phyloP scores from a whole-genome alignment of 2,329 filamentous ascomycete species.

The Aspergillus pseudoterreus region DNA sequence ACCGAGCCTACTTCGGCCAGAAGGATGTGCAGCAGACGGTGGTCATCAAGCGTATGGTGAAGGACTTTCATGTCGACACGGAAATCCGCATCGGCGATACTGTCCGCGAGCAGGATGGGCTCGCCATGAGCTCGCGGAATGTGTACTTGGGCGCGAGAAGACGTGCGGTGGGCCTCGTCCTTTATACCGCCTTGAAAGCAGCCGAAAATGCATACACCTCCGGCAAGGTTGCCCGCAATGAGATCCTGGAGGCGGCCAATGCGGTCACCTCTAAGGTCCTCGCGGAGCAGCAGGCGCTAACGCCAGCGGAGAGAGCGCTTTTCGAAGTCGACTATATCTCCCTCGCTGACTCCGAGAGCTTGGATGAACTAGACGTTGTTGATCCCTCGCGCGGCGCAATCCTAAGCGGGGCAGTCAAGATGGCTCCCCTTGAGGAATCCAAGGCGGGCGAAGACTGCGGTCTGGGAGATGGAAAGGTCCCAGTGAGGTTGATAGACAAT shows the following conservation, averaged over 20 bases:
- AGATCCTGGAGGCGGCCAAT: conserved; percentile 70
- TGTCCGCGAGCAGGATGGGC: conserved; percentile 70
- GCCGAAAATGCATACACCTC: conserved; percentile 65
- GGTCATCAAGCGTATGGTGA: conserved; percentile 79
- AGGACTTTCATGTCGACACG: conserved; percentile 78
- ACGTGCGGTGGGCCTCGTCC: conserved; percentile 66
- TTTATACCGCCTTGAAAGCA: conserved; percentile 65
- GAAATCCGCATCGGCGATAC: conserved; percentile 73
- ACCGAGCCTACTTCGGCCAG: conserved; percentile 88
- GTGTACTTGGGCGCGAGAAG: conserved; percentile 81
- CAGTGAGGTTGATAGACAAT: conserved; percentile 91
- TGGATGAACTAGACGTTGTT: conserved; percentile 72
- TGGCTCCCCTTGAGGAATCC: conserved; percentile 73
- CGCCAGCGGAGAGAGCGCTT: conserved; percentile 58
- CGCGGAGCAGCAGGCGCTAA: conserved; percentile 59
- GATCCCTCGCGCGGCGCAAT: conserved; percentile 72
- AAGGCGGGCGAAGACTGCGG: conserved; percentile 66
- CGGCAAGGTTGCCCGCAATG: conserved; percentile 54
- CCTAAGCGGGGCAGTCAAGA: conserved; percentile 85
- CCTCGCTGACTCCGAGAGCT: conserved; percentile 76
- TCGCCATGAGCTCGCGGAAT: conserved; percentile 90
- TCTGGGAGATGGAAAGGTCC: conserved; percentile 67
- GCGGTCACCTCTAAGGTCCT: conserved; percentile 55
- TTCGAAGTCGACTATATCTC: conserved; percentile 93
- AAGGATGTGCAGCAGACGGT: conserved; percentile 98